phyloP scores from a whole-genome alignment of 2,329 filamentous ascomycete genomes.

The Colletotrichum kahawae region DNA sequence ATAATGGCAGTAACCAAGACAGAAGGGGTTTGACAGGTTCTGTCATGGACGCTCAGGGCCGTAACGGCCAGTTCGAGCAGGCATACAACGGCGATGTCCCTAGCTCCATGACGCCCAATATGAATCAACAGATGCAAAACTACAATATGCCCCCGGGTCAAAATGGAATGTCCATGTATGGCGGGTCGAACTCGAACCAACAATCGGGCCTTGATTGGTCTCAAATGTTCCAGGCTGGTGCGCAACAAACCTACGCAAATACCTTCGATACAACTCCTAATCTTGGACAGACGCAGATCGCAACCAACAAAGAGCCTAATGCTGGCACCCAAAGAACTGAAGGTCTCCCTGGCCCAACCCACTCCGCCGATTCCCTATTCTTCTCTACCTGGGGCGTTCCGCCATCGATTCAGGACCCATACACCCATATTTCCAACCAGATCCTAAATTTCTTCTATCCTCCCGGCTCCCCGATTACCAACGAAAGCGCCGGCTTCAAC shows the following conservation, averaged over 20 bases:
- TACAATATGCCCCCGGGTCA: slow-evolving; percentile 68
- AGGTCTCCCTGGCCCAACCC: slow-evolving; percentile 46
- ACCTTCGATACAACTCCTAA: slow-evolving; percentile 66
- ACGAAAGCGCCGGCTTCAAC: slow-evolving; percentile 58
- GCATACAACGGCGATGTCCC: slow-evolving; percentile 63
- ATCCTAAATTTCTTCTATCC: slow-evolving; percentile 62
- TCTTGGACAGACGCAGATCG: slow-evolving; percentile 72
- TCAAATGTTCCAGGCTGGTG: slow-evolving; percentile 78
- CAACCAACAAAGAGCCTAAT: slow-evolving; percentile 71
- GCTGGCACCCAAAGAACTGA: slow-evolving; percentile 54
- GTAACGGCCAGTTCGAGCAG: slow-evolving; percentile 51
- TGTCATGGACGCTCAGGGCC: slow-evolving; percentile 52
- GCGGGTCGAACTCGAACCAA: slow-evolving; percentile 64
- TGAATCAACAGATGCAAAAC: slow-evolving; percentile 67
- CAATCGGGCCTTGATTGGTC: slow-evolving; percentile 75
- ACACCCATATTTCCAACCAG: slow-evolving; percentile 58
- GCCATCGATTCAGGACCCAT: slow-evolving; percentile 54
- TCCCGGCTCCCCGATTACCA: slow-evolving; percentile 61
- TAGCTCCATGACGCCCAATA: slow-evolving; percentile 65
- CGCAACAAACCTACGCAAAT: slow-evolving; percentile 69
- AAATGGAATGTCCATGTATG: slow-evolving; percentile 70
- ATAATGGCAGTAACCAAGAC: slow-evolving; percentile 61
- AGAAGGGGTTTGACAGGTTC: slow-evolving; percentile 60
- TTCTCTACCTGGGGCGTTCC: slow-evolving; percentile 56
- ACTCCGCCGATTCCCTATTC: slow-evolving; percentile 44